A percentile compares a stretch with the other conserved stretches of the same genome.
Evolutionary conservation across 2,329 filamentous ascomycete species (phyloP).

Genomic region (Ophiocordyceps polyrhachis-furcata): DNA sequence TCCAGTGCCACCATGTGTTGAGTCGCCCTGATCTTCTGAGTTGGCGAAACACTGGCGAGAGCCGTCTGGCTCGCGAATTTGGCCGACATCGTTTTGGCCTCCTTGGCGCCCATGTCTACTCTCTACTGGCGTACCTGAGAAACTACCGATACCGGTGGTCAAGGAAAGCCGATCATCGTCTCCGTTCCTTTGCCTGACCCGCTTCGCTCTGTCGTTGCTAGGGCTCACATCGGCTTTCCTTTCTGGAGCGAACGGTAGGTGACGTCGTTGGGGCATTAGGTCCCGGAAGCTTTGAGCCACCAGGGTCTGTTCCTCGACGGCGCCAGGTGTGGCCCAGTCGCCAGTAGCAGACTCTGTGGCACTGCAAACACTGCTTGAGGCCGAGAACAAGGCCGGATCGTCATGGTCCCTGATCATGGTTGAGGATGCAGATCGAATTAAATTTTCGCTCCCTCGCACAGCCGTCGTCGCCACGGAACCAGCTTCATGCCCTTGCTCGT

Average conservation of each 20-base stretch:
- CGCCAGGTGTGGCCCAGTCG: not conserved
- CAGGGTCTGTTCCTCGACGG: not conserved
- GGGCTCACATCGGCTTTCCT: not conserved
- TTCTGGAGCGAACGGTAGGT: constrained; percentile 7
- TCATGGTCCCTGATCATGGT: not conserved
- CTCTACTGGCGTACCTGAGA: not conserved
- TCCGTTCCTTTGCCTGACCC: not conserved
- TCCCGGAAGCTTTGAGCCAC: constrained; percentile 7
- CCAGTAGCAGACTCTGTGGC: not conserved
- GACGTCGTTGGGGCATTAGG: constrained; percentile 13
- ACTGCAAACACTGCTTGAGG: not conserved
- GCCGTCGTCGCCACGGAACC: not conserved
- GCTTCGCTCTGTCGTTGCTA: not conserved
- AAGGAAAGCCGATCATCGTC: not conserved
- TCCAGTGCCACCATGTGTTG: too few relatives aligned
- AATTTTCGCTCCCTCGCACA: not conserved
- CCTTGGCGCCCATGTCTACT: not conserved
- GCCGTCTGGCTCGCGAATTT: not conserved
- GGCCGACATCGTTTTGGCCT: not conserved
- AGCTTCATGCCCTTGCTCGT: not conserved
- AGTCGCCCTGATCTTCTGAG: not conserved
- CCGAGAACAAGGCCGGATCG: not conserved
- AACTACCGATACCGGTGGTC: not conserved
- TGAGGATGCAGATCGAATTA: not conserved
- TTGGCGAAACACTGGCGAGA: too few relatives aligned